Conservation (phyloP, 106 monocot species). For the Dendrobium chrysotoxum region DNA sequence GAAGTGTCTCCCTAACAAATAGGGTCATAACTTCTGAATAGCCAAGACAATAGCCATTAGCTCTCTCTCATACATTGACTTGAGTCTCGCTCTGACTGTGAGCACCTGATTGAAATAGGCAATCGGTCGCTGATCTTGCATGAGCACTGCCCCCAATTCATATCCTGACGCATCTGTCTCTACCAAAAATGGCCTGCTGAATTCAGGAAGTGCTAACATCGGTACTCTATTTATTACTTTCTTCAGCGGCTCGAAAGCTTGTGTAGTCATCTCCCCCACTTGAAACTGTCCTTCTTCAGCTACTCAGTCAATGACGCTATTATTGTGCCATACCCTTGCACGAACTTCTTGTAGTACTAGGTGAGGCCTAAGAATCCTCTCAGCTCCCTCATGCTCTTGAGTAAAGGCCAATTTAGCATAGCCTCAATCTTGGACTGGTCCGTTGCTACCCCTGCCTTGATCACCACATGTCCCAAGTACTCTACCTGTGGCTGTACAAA, state of each 20-base stretch:
- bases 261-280: not conserved
- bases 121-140: not conserved
- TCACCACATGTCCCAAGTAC: not conserved
- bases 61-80: not conserved
- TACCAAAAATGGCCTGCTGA: too few relatives aligned
- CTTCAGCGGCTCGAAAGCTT: not conserved
- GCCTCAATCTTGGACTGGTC: not conserved
- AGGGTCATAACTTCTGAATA: not conserved
- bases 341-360: not conserved
- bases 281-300: not conserved
- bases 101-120: not conserved
- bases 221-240: not conserved
- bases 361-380: too few relatives aligned
- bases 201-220: too few relatives aligned
- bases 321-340: not conserved
- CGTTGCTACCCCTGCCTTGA: not conserved
- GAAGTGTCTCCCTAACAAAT: not conserved
- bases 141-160: not conserved
- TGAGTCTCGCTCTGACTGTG: not conserved
- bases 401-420: not conserved
- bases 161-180: not conserved
- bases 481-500: not conserved
- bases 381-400: too few relatives aligned
- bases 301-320: not conserved
- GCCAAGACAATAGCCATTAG: too few relatives aligned